Base-by-base conservation (phyloP, 176 grass and related monocot species). In the Oryza longistaminata region DNA sequence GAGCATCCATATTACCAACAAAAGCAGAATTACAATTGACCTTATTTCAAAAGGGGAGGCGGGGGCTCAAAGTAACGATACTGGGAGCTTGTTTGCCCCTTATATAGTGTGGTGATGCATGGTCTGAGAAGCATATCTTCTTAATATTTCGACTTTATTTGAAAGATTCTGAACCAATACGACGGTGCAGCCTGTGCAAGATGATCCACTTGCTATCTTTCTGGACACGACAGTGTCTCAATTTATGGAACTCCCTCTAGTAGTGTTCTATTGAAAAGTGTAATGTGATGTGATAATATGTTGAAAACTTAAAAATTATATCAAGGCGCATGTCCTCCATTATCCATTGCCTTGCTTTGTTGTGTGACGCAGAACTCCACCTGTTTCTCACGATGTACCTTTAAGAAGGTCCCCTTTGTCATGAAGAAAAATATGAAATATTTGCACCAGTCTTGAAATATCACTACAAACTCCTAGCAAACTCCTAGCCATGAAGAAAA, bases 101-200 rank as follows among this genome's bases (percentile, higher is more conserved):
- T 92, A 82, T 86, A 92, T 88, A 92, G 65, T 85, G 82, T 16
- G 61, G 46, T 68, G 40, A 53, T 74, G 78, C 73, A 88, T 88
- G 77, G 68, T 66, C 74, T 55, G 62, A 44, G 79, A 71, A 82
- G 78, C 73, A 83, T 83, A 75, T 85, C 74, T 86, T 67, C 69
- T 86, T 73, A 81, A 81, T 52, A 40, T 55, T 81, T 74, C 72
- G 46, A 79, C 77, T 85, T 78, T 77, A 73, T 80, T 34, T 10
- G 64, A 66, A 70, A 86, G 71, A 81, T 79, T 82, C 40, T 82
- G 64, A 69, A 53, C 85, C 81, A 85, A 84, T 74, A 71, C 35
- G 37, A 73, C 7, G 35, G 62, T 71, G 69, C 73, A 55, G 61
- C 21, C 74, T 73, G 35, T 53, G 82, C 85, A 85, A 71, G 66